Base-by-base conservation (phyloP, 2,329 filamentous ascomycete species). In the Colletotrichum aenigma region DNA sequence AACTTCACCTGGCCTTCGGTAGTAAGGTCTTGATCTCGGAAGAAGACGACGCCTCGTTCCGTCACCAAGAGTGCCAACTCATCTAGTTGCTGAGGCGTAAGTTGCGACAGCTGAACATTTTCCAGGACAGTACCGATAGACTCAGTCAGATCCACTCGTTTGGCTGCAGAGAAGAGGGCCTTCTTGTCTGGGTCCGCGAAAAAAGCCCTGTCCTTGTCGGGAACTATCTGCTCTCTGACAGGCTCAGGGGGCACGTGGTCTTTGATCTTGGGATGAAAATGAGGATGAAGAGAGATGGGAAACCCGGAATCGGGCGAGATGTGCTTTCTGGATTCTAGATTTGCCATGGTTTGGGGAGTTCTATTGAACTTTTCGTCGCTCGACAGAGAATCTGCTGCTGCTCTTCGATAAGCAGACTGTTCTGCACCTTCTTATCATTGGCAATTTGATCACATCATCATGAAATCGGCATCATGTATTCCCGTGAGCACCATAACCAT, bases 231-330 rank as follows among this genome's bases (percentile, higher is more conserved):
- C 52, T 83, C 76, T 7, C 85, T 82, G 12, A 82, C 43, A 1
- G 84, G 78, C 66, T 88, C 87, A 0, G 85, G 84, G 2, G 87
- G 86, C 1, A 82, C 78, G 76, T 86, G 83, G 32, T 81, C 75
- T 32, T 80, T 84, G 72, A 89, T 87, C 76, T 86, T 89, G 36
- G 83, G 79, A 70, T 89, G 88, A 82, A 88, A 89, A 68, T 83
- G 79, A 2, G 88, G 87, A 78, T 89, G 88, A 1, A 89, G 78
- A 3, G 83, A 85, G 28, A 85, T 83, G 0, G 87, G 87, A 38
- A 85, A 86, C 2, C 87, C 87, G 2, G 88, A 89, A 77, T 89
- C 87, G 7, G 86, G 84, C 7, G 87, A 89, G 48, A 89, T 85
- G 77, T 89, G 85, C 43, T 89, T 87, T 56, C 83, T 83, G 6